Evolutionary conservation across 768 basidiomycete genomes (phyloP), one percentile per base, ranked within the genome.

Genomic region (Pleurotus salmoneostramineus): DNA sequence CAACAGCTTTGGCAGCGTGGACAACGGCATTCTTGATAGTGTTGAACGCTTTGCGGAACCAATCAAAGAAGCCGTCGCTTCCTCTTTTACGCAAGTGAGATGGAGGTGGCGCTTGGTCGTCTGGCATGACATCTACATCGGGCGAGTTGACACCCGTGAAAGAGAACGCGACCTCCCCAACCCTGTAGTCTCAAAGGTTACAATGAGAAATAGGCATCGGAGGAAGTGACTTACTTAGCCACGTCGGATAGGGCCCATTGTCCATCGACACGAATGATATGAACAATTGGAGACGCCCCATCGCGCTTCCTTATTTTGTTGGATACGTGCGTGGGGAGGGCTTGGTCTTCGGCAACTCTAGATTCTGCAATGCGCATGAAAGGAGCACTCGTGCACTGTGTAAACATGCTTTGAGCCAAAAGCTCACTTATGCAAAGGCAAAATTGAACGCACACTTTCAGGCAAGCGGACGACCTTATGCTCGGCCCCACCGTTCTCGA

Each of bases 121-220:
- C 21, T 1, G 21, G 21, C 21, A 27, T 27, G 21, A 27, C 21
- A 17, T 44, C 50, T 37, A 61, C 59, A n/a, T 59, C 64, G 17
- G 62, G 64, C 7, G 61, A 36, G 15, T 52, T 63, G 33, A 60
- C 59, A 6, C 62, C 61, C 6, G 59, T 15, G 32, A 60, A 32
- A 0, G 58, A 59, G 31, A 62, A 45, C 11, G 11, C 43, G 10
- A 55, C 52, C 11, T 36, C 27, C 27, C 52, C 52, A 31, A 31
- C 34, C n/a, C 52, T 55, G 17, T 2, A 45, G 17, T 3, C 21
- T 27, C 21, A 27, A 27, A 27, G 21, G 21, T 27, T 27, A 27
- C 1, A 27, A 27, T 27, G 21, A 27, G 21, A 27, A 27, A 27
- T 27, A 27, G 21, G 21, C 1, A 27, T 27, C 2, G 21, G 21